Evolutionary conservation across 2,329 filamentous ascomycete genomes (phyloP).

Genomic region (Aspergillus eucalypticola): DNA sequence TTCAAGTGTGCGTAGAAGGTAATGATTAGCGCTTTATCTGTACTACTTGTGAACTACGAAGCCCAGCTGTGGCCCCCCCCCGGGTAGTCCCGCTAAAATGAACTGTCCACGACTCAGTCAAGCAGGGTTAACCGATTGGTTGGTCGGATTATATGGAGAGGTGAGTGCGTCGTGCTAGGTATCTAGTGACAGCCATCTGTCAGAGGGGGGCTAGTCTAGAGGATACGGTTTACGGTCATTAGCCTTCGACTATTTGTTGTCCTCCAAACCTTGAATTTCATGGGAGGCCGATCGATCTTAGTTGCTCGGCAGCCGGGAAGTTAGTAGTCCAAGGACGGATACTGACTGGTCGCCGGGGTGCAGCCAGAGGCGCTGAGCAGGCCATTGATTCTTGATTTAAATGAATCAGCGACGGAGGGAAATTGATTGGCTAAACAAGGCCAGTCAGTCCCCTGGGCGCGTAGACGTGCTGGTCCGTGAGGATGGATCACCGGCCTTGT

Average conservation of each 20-base stretch:
- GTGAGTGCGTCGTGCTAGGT: not conserved
- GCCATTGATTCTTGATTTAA: not conserved
- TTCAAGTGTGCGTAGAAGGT: not conserved
- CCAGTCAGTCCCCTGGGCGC: not conserved
- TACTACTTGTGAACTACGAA: not conserved
- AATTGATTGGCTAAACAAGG: not conserved
- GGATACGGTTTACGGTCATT: not conserved
- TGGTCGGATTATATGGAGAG: not conserved
- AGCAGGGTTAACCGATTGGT: not conserved
- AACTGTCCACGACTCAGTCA: not conserved
- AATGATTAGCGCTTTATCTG: constrained; percentile 1
- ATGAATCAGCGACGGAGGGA: not conserved
- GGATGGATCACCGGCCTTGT: constrained; percentile 11
- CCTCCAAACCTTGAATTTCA: not conserved
- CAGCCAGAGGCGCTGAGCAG: not conserved
- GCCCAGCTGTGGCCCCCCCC: not conserved
- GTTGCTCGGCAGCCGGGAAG: not conserved
- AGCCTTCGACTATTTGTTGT: not conserved
- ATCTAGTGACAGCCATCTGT: not conserved
- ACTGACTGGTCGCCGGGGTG: not conserved
- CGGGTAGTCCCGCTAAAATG: constrained; percentile 4
- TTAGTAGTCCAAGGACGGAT: not conserved
- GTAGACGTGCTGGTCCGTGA: constrained; percentile 9
- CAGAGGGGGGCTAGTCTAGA: not conserved
- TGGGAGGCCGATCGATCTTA: not conserved